Evolutionary conservation across 371 early-diverging fungal species (phyloP).

Genomic region (Mortierella sp.): DNA sequence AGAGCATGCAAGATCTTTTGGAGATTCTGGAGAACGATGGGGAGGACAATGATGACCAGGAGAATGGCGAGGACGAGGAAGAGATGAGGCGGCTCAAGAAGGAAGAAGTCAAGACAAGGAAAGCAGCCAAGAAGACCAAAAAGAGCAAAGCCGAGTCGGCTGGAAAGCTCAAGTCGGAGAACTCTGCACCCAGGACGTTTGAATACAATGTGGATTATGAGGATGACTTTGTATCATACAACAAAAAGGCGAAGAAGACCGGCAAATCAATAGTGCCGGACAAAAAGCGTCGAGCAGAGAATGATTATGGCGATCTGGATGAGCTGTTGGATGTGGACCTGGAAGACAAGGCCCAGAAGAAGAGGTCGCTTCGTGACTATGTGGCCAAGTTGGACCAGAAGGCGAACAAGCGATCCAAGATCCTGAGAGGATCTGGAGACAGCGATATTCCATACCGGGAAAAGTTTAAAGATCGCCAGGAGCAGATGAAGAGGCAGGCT

Average conservation of each 20-base stretch:
- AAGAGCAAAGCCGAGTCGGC: conserved; percentile 27
- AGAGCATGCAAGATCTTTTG: conserved; percentile 55
- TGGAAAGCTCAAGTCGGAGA: conserved; percentile 15
- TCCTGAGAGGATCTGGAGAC: conserved; percentile 73
- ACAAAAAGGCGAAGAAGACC: conserved; percentile 41
- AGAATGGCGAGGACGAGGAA: conserved; percentile 27
- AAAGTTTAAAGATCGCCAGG: conserved; percentile 60
- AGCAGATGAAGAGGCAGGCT: conserved; percentile 56
- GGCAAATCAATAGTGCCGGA: conserved; percentile 51
- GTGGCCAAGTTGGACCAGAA: conserved; percentile 78
- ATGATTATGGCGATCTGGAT: conserved; percentile 84
- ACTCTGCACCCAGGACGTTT: conserved; percentile 21
- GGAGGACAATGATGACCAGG: conserved; percentile 22
- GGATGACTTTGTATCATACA: conserved; percentile 56
- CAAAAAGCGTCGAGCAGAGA: conserved; percentile 56
- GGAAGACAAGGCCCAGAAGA: conserved; percentile 80
- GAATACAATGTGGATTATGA: conserved; percentile 54
- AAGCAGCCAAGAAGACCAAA: conserved; percentile 31
- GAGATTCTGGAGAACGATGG: conserved; percentile 41
- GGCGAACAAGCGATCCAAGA: conserved; percentile 60
- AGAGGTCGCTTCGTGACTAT: conserved; percentile 77
- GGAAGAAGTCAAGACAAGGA: conserved; percentile 28
- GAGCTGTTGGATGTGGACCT: conserved; percentile 80
- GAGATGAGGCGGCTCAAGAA: conserved; percentile 21
- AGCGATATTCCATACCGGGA: conserved; percentile 81